Base-by-base conservation (phyloP, 2,329 filamentous ascomycete genomes). In the Shiraia bambusicola region DNA sequence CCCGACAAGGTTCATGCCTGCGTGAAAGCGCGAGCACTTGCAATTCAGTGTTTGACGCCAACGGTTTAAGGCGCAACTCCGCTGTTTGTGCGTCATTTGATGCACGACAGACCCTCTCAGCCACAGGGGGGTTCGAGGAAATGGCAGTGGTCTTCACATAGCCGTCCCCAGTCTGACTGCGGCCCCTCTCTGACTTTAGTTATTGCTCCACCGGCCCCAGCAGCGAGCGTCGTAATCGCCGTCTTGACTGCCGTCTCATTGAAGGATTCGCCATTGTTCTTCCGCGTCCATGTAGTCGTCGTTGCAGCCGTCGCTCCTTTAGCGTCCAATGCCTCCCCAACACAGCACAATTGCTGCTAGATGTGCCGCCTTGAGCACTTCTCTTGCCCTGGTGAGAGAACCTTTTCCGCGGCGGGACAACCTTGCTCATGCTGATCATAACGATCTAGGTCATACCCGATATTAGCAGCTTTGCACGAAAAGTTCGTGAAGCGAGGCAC, bases 311-410 rank as follows among this genome's bases (percentile, higher is more conserved):
- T 30, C 15, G 15, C 16, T 37, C 34, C 22, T 28, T 27, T 37
- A 35, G 36, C 48, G 27, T 43, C 50, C 47, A 38, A 65, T 65
- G 61, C 37, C 56, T 40, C 19, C 19, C 19, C 52, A 44, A 36
- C 40, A 50, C 31, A 65, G 54, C 46, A 64, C 56, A 14, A 40
- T 65, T 38, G 61, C 61, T 29, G 62, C 63, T 33, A 56, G 63
- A 50, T 65, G 63, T 47, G 61, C 60, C 40, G 59, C 61, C 15
- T 45, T 65, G 46, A 55, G 58, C 39, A 58, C 54, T 36, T 59
- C 54, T 8, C 61, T 65, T 35, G 53, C 54, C 15, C 58, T 64
- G 58, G 63, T 58, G 55, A 47, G 45, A 49, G 28, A 28, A 14
- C 40, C 36, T n/a, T 36, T 28, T 31, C 37, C 15, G 28, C 37